phyloP scores from a whole-genome alignment of 805 yeast genomes.

The Lachancea mirantina region DNA sequence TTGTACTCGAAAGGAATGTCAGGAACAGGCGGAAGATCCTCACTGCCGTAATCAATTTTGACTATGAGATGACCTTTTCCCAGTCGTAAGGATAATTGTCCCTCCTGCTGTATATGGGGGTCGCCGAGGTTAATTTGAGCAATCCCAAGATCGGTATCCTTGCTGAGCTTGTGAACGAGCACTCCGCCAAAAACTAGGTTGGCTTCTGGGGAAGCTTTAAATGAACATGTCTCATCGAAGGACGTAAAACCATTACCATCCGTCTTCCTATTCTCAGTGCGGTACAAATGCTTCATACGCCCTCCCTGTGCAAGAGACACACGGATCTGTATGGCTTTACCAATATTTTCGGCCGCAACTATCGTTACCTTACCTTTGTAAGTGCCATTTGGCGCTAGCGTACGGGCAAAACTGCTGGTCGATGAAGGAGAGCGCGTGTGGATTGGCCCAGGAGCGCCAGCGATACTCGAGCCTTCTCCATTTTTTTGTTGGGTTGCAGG shows the following conservation, averaged over 20 bases:
- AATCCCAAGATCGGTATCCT: slow-evolving; percentile 55
- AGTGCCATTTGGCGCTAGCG: slow-evolving; percentile 27
- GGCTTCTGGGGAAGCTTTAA: slow-evolving; percentile 59
- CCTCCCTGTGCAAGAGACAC: slow-evolving; percentile 42
- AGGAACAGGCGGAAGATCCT: slow-evolving; percentile 9
- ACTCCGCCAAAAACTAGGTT: slow-evolving; percentile 53
- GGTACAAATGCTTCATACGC: slow-evolving; percentile 49
- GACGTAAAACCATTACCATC: slow-evolving; percentile 37
- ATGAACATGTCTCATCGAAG: slow-evolving; percentile 60
- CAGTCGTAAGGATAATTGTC: slow-evolving; percentile 25
- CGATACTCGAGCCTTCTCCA: slow-evolving; percentile 16
- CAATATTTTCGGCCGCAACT: slow-evolving; percentile 40
- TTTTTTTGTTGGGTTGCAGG: slow-evolving; percentile 10
- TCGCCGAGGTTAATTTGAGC: slow-evolving; percentile 48
- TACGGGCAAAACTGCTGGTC: slow-evolving; percentile 23
- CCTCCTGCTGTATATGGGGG: slow-evolving; percentile 27
- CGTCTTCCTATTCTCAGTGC: slow-evolving; percentile 53
- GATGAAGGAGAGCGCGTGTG: slow-evolving; percentile 15
- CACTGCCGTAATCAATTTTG: slow-evolving; percentile 21
- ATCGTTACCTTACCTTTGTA: slow-evolving; percentile 50
- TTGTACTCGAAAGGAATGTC: slow-evolving; percentile 9
- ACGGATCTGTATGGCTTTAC: slow-evolving; percentile 44
- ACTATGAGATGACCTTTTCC: slow-evolving; percentile 27
- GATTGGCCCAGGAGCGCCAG: slow-evolving; percentile 14
- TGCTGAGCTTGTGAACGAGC: slow-evolving; percentile 67